Conservation (phyloP, 2,329 filamentous ascomycete species). For the Talaromyces rugulosus region DNA sequence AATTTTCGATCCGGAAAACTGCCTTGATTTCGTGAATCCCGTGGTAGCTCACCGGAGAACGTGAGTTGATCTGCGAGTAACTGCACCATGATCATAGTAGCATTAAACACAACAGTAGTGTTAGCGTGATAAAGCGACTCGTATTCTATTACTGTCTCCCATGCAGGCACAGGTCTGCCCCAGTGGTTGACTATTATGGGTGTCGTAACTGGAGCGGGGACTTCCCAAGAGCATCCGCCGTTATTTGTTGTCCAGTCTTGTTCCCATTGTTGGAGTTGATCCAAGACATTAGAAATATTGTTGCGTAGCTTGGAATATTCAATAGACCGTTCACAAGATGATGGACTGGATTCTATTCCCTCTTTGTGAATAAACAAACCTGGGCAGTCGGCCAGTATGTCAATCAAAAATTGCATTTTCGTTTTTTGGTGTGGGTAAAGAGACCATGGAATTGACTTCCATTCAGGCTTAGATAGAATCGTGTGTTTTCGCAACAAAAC, state of each 20-base stretch:
- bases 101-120: neutral
- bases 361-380: conserved; percentile 4
- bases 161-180: neutral
- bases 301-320: neutral
- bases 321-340: neutral
- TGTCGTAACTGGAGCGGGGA: neutral
- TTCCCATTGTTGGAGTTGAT: conserved; percentile 4
- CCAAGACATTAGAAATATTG: neutral
- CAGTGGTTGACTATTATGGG: neutral
- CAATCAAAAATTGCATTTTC: conserved; percentile 1
- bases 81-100: neutral
- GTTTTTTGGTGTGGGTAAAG: conserved; percentile 3
- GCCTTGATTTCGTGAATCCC: neutral
- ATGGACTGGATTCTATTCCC: neutral
- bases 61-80: neutral
- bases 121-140: conserved; percentile 5
- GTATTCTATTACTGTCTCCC: conserved; percentile 9
- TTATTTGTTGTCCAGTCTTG: conserved; percentile 6
- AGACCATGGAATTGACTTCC: conserved; percentile 7
- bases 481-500: conserved; percentile 1
- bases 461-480: neutral
- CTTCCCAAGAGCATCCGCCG: conserved; percentile 1
- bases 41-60: neutral
- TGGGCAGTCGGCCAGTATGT: conserved; percentile 6
- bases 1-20: neutral